Percentiles rank a stretch among this genome's conserved stretches.
These are phyloP conservation scores for Rhynchosporium graminicola DNA, from an alignment of 2,329 filamentous ascomycete species.

Conservation along the genomic window DNA sequence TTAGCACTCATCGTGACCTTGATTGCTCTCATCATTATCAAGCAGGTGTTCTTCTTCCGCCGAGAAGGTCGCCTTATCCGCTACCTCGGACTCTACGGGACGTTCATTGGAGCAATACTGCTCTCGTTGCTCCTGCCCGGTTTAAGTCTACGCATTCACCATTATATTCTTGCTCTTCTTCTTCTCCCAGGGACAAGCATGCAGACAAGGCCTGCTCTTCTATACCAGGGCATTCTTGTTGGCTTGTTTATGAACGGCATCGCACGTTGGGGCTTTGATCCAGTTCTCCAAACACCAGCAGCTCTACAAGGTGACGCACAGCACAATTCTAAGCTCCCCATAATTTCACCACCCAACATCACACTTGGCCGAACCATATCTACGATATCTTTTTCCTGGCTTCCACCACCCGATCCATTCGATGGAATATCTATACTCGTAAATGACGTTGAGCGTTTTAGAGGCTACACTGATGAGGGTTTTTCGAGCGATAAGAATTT, in stretches of 20 bases:
- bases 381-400: constrained; percentile 42
- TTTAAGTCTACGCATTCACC: constrained; percentile 85
- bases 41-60: constrained; percentile 84
- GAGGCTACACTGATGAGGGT: constrained; percentile 65
- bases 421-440: constrained; percentile 80
- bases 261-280: constrained; percentile 90
- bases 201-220: constrained; percentile 78
- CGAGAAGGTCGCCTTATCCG: constrained; percentile 78
- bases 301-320: constrained; percentile 71
- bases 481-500: constrained; percentile 50
- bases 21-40: constrained; percentile 66
- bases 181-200: constrained; percentile 86
- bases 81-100: constrained; percentile 75
- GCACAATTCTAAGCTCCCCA: constrained; percentile 61
- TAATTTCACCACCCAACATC: constrained; percentile 50
- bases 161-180: constrained; percentile 87
- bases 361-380: constrained; percentile 50
- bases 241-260: constrained; percentile 94
- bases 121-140: constrained; percentile 72
- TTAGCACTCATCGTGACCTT: constrained; percentile 75
- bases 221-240: constrained; percentile 87
- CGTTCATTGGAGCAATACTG: constrained; percentile 67
- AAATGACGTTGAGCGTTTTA: constrained; percentile 81
- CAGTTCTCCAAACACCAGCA: constrained; percentile 78
- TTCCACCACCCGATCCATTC: constrained; percentile 51